Conservation (phyloP, 2,329 filamentous ascomycete genomes). For the Cladosporium velox region DNA sequence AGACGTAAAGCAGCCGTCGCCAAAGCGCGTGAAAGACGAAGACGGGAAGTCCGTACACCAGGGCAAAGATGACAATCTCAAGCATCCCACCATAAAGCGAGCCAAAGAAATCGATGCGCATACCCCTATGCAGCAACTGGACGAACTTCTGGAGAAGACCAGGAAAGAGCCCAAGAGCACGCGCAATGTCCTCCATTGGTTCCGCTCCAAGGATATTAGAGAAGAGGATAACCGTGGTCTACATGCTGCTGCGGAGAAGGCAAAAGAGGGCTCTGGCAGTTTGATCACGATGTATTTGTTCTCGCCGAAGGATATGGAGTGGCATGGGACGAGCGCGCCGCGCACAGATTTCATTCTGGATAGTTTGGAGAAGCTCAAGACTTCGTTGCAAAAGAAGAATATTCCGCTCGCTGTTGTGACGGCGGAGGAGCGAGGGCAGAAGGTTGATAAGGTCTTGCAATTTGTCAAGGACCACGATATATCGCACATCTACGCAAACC, state of each 20-base stretch:
- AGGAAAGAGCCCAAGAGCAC: constrained; percentile 40
- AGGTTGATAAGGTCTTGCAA: constrained; percentile 44
- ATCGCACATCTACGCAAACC: constrained; percentile 54
- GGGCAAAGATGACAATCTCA: constrained; percentile 31
- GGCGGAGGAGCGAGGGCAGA: constrained; percentile 45
- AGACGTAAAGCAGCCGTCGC: constrained; percentile 47
- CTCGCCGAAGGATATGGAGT: constrained; percentile 51
- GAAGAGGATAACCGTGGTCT: constrained; percentile 54
- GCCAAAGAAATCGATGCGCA: constrained; percentile 53
- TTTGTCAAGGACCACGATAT: constrained; percentile 49
- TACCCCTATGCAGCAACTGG: constrained; percentile 46
- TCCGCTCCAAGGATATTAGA: constrained; percentile 54
- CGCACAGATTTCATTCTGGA: constrained; percentile 53
- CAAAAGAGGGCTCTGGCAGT: constrained; percentile 45
- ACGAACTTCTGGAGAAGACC: constrained; percentile 43
- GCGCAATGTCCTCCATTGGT: constrained; percentile 53
- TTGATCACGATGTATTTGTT: constrained; percentile 51
- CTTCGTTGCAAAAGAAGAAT: constrained; percentile 49
- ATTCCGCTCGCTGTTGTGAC: constrained; percentile 53
- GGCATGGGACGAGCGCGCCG: constrained; percentile 54
- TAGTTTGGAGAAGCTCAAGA: constrained; percentile 47
- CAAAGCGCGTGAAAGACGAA: constrained; percentile 53
- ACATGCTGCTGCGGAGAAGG: constrained; percentile 49
- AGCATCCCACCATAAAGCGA: constrained; percentile 51
- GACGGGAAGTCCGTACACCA: constrained; percentile 32